phyloP scores from a whole-genome alignment of 2,329 filamentous ascomycete genomes.

The Cladosporium cucumerinum region DNA sequence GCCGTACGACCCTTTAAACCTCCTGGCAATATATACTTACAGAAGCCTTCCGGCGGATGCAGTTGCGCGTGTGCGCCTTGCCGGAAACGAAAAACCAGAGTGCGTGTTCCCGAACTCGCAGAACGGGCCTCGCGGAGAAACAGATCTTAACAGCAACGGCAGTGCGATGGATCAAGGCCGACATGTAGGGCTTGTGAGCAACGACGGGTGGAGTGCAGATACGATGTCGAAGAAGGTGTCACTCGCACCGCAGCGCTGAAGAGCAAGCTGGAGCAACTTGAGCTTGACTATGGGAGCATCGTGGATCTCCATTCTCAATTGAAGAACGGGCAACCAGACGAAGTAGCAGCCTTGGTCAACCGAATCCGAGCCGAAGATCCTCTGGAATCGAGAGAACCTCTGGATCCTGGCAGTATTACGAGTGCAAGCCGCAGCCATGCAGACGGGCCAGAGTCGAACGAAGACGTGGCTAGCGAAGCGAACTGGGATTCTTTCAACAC shows the following conservation, averaged over 20 bases:
- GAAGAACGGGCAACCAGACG: conserved; percentile 8
- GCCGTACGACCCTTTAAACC: neutral
- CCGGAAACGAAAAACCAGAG: conserved; percentile 15
- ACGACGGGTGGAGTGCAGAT: conserved; percentile 13
- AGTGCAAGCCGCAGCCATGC: neutral
- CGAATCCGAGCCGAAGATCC: conserved; percentile 13
- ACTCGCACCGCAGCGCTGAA: conserved; percentile 13
- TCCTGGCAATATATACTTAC: conserved; percentile 8
- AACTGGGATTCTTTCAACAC: conserved; percentile 12
- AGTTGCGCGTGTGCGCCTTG: conserved; percentile 16
- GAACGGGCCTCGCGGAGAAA: neutral
- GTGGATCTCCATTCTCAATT: conserved; percentile 14
- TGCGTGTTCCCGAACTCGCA: conserved; percentile 5
- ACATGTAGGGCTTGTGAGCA: conserved; percentile 13
- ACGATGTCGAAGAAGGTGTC: conserved; percentile 15
- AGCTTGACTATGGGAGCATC: conserved; percentile 15
- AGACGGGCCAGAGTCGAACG: conserved; percentile 3
- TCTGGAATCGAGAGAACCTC: neutral
- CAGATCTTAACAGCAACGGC: conserved; percentile 6
- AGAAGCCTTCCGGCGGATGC: neutral
- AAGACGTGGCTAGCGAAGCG: conserved; percentile 5
- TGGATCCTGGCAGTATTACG: conserved; percentile 13
- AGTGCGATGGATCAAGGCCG: conserved; percentile 15
- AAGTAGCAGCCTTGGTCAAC: conserved; percentile 13
- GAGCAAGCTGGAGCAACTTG: conserved; percentile 14